Conservation (phyloP, 2,329 filamentous ascomycete genomes). For the Talaromyces pinophilus region DNA sequence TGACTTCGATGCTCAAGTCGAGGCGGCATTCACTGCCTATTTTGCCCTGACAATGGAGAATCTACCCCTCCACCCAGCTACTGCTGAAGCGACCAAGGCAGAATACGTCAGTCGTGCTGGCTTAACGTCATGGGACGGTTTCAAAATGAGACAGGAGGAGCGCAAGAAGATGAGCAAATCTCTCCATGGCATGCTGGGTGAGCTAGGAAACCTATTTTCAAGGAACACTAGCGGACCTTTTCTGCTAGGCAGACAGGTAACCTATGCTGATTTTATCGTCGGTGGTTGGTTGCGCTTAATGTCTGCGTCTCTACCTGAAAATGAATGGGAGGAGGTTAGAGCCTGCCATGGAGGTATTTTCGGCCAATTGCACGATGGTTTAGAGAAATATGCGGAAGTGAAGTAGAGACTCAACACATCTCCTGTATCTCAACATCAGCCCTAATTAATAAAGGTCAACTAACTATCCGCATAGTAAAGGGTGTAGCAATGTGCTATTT, state of each 20-base stretch:
- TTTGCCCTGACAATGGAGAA: constrained; percentile 42
- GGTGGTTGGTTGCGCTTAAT: constrained; percentile 59
- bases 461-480: no score
- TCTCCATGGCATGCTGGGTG: constrained; percentile 47
- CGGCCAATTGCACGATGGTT: constrained; percentile 52
- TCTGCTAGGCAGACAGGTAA: constrained; percentile 48
- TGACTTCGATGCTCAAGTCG: constrained; percentile 57
- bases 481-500: no score
- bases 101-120: constrained; percentile 54
- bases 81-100: constrained; percentile 47
- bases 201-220: constrained; percentile 46
- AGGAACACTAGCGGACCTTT: constrained; percentile 50
- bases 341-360: constrained; percentile 56
- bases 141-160: constrained; percentile 42
- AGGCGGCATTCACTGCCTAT: constrained; percentile 56
- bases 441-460: no score
- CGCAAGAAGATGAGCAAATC: constrained; percentile 42
- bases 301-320: constrained; percentile 40
- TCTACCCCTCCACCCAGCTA: constrained; percentile 56
- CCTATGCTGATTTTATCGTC: constrained; percentile 60
- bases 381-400: constrained; percentile 43
- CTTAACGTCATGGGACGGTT: constrained; percentile 42
- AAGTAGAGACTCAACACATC: constrained; percentile 23
- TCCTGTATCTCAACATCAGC: no score
- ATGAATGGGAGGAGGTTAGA: constrained; percentile 52